Evolutionary conservation across 352 stramenopile genomes (phyloP), one percentile per base, ranked within the genome.

Genomic region (Globisporangium perplexum): DNA sequence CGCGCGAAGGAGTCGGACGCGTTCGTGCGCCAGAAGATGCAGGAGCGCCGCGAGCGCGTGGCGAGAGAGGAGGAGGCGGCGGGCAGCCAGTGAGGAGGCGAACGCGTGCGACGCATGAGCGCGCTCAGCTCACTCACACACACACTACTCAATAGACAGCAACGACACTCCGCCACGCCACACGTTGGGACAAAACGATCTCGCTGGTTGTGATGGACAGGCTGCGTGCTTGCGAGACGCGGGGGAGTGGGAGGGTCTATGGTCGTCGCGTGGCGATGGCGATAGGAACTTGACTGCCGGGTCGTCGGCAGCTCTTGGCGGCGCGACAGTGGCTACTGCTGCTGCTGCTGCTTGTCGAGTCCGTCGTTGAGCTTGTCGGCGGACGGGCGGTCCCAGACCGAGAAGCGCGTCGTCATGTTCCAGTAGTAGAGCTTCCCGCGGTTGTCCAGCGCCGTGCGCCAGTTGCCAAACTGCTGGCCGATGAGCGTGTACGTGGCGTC

Each of bases 361-460:
- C 80, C 75, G 10, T 86, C 69, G 63, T 74, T 39, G 14, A 90
- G 68, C 55, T 83, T 66, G 47, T 87, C 69, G 23, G 66, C 77
- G 1, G 71, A 81, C 14, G 81, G 75, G 47, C 71, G 77, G 50
- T 90, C 74, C 84, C 84, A 95, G 2, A 89, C 74, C 0, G 83
- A 93, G 59, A 79, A 87, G 47, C 86, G 74, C 55, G 83, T 93
- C 22, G 77, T 84, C 44, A 88, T 48, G 69, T 95, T 94, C 86
- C 86, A 95, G 58, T 90, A 95, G 58, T 93, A 95, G 30, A 89
- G 71, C 64, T 89, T 90, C 30, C 86, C 86, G 26, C 83, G 81
- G 63, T 91, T 89, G 63, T 93, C 83, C 10, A 95, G 68, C 11
- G 86, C 83, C 26, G 79, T 76, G 41, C 82, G 75, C 86, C 86